A percentile compares a stretch with the other conserved stretches of the same genome.
These are phyloP conservation scores for Cryptococcus sp. DNA, from an alignment of 1,284 basidiomycete species.

Conservation along the genomic window DNA sequence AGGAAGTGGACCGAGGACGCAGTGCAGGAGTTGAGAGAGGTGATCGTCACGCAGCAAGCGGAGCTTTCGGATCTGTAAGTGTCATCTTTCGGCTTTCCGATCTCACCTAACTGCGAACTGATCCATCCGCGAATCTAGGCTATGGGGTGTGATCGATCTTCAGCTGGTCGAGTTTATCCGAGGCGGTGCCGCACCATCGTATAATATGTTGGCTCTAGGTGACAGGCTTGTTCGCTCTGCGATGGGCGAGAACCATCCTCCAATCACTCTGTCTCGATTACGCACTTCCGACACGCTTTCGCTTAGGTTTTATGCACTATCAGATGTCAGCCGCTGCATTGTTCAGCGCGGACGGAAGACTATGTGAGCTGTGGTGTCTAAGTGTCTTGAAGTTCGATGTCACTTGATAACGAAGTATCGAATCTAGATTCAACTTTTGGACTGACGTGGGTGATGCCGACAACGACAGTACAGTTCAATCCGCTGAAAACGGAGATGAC, in stretches of 20 bases:
- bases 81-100: not conserved
- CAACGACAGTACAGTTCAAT: not conserved
- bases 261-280: conserved; percentile 20
- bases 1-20: conserved; percentile 39
- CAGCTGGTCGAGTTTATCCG: conserved; percentile 35
- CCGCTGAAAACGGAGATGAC: conserved; percentile 13
- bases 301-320: conserved; percentile 29
- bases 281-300: conserved; percentile 25
- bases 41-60: conserved; percentile 22
- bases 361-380: conserved; percentile 14
- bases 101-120: not conserved
- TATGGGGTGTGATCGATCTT: conserved; percentile 39
- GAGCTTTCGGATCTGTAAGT: conserved; percentile 29
- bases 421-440: conserved; percentile 26
- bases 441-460: conserved; percentile 8
- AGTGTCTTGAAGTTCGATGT: not conserved
- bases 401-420: not conserved
- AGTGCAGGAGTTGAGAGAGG: conserved; percentile 22
- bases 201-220: conserved; percentile 33
- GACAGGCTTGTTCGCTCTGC: conserved; percentile 28
- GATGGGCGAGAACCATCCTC: conserved; percentile 20
- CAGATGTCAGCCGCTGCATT: conserved; percentile 34
- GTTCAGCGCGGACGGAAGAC: conserved; percentile 31
- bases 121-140: conserved; percentile 4
- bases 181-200: conserved; percentile 30